Evolutionary conservation across 129 eudicot species (phyloP).

Genomic region (Flaveria sonorensis): DNA sequence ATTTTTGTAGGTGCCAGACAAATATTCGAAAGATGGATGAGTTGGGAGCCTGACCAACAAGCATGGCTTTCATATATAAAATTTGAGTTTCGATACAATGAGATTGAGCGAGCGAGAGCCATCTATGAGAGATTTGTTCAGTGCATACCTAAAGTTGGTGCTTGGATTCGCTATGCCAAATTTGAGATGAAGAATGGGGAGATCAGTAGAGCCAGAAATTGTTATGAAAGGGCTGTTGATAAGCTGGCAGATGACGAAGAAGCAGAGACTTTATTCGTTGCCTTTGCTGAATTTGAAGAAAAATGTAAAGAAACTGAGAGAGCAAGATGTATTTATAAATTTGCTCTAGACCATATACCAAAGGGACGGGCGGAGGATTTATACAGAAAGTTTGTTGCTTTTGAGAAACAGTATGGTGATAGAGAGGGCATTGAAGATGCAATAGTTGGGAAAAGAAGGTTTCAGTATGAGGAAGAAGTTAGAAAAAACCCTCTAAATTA

Average conservation of each 20-base stretch:
- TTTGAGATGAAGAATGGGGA: conserved; percentile 96
- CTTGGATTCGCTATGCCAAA: conserved; percentile 80
- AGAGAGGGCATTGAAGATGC: conserved; percentile 96
- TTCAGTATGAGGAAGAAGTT: conserved; percentile 90
- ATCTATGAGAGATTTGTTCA: conserved; percentile 77
- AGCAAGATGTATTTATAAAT: conserved; percentile 91
- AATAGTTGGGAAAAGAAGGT: conserved; percentile 87
- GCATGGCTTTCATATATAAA: conserved; percentile 85
- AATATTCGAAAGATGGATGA: conserved; percentile 91
- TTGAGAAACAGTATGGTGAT: conserved; percentile 96
- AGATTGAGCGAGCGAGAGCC: conserved; percentile 72
- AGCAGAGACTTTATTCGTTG: conserved; percentile 74
- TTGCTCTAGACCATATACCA: conserved; percentile 83
- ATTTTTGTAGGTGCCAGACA: conserved; percentile 75
- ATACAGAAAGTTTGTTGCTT: conserved; percentile 86
- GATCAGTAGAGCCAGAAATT: conserved; percentile 60
- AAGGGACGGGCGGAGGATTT: conserved; percentile 91
- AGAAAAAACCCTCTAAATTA: conserved; percentile 84
- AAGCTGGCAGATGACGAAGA: conserved; percentile 87
- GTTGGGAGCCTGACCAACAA: conserved; percentile 90
- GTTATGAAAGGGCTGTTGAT: conserved; percentile 85
- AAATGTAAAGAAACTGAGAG: conserved; percentile 87
- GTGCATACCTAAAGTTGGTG: conserved; percentile 73
- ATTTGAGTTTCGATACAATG: conserved; percentile 85
- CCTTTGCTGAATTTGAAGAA: conserved; percentile 92